These are phyloP conservation scores for Penstemon newberryi DNA, from an alignment of 257 asterid genomes.

Conservation along the genomic window DNA sequence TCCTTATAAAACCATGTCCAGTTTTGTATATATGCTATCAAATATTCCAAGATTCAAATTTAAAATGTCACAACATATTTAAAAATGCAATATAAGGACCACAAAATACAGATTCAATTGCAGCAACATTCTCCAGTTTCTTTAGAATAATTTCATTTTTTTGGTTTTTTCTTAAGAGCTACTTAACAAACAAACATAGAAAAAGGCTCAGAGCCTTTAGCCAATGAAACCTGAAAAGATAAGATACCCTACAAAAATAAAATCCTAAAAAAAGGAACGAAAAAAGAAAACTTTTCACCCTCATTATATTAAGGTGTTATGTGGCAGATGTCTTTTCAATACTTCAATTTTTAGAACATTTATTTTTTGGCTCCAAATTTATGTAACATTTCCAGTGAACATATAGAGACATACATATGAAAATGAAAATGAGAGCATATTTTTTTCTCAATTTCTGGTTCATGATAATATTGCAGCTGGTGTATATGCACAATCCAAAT, in stretches of 20 bases:
- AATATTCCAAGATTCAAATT: constrained; percentile 5
- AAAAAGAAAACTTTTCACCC: constrained; percentile 25
- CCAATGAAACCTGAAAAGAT: constrained; percentile 38
- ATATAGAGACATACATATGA: constrained; percentile 3
- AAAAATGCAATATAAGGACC: constrained; percentile 15
- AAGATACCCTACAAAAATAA: constrained; percentile 34
- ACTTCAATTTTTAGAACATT: not conserved
- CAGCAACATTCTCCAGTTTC: constrained; percentile 30
- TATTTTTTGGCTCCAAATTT: not conserved
- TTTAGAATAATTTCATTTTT: constrained; percentile 41
- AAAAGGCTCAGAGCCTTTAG: constrained; percentile 31
- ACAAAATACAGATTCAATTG: constrained; percentile 27
- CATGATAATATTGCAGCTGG: constrained; percentile 27
- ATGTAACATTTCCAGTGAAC: constrained; percentile 19
- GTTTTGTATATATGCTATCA: not conserved
- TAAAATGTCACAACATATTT: not conserved
- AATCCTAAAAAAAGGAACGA: not conserved
- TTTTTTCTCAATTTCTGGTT: constrained; percentile 34
- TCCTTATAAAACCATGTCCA: not conserved
- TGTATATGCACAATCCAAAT: constrained; percentile 4
- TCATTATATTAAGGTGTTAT: not conserved
- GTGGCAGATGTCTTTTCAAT: constrained; percentile 21
- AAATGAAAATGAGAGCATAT: not conserved
- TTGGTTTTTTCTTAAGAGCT: constrained; percentile 35
- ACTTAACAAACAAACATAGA: constrained; percentile 21